Base-by-base conservation (phyloP, 192 early-diverging fungal species). In the Pilaira anomala region DNA sequence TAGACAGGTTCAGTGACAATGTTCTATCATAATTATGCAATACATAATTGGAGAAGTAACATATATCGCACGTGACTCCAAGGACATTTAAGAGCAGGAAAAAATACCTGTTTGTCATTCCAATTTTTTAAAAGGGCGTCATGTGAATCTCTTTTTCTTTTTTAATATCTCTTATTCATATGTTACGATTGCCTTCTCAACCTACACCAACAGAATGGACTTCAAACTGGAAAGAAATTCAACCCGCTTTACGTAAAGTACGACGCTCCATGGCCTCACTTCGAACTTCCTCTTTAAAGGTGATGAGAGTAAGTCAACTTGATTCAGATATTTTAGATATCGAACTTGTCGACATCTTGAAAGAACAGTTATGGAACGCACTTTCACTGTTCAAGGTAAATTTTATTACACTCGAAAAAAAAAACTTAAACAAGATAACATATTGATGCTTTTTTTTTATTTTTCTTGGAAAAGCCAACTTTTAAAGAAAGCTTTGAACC, bases 251-350 rank as follows among this genome's bases (percentile, higher is more conserved):
- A 9, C 49, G 41, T 3, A 71, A 67, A 36, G 71, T 84, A 13
- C 76, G 77, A 30, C 74, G 79, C 21, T 80, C 79, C 21, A 75
- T 85, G 55, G 67, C 75, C 13, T 74, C 78, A 11, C 74, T 85
- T 30, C 75, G 71, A 24, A 77, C 80, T 9, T 76, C 80, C 0
- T 78, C 83, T 8, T 51, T 88, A 3, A 73, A 80, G 56, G 78
- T 90, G 25, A 80, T 88, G 76, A 83, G 92, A 22, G 92, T 93
- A 33, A 84, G 84, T 63, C 91, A 95, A 69, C 77, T 95, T 8
- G 93, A 95, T 73, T 85, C 91, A 1, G 88, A 91, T 30, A 75
- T 93, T 18, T 81, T 95, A 25, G 92, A 95, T 55, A 73, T 65
- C 40, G 92, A 95, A 68, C 72, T 95, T 7, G 77, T 88, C 39